phyloP scores from a whole-genome alignment of 2,329 filamentous ascomycete genomes.

The Penicillium sp. region DNA sequence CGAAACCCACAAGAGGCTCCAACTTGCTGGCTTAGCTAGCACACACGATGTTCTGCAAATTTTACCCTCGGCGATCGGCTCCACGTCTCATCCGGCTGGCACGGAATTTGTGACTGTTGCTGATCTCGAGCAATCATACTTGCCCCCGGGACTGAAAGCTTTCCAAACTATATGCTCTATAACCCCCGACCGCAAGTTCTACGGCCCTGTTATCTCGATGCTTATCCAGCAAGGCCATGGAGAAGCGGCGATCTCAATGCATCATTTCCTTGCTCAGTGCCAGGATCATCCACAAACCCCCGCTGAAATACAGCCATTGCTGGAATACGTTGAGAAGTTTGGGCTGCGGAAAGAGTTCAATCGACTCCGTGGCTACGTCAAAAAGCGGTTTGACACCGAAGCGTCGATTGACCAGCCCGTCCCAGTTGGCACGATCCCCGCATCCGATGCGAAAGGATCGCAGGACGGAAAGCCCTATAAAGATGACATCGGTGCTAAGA shows the following conservation, averaged over 20 bases:
- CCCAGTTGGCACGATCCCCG: not conserved
- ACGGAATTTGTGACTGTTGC: constrained; percentile 8
- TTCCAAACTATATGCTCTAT: constrained; percentile 45
- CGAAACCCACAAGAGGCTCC: constrained; percentile 39
- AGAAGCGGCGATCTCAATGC: constrained; percentile 46
- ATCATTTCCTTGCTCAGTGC: constrained; percentile 42
- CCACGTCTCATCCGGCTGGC: constrained; percentile 18
- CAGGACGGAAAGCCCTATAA: constrained; percentile 51
- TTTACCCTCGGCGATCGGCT: constrained; percentile 26
- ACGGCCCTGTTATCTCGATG: constrained; percentile 41
- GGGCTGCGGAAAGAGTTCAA: constrained; percentile 26
- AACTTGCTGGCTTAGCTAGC: constrained; percentile 30
- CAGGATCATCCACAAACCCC: constrained; percentile 43
- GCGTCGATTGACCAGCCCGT: constrained; percentile 5
- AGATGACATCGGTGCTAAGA: constrained; percentile 70
- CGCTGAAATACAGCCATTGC: constrained; percentile 40
- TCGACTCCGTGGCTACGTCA: constrained; percentile 22
- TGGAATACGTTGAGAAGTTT: constrained; percentile 39
- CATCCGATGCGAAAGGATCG: constrained; percentile 6
- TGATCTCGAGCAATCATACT: constrained; percentile 9
- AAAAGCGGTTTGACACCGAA: constrained; percentile 21
- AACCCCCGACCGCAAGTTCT: constrained; percentile 40
- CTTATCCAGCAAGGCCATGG: constrained; percentile 39
- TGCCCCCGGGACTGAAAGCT: constrained; percentile 28
- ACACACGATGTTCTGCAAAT: constrained; percentile 32